phyloP scores from a whole-genome alignment of 352 stramenopile genomes.

The Globisporangium canariense region DNA sequence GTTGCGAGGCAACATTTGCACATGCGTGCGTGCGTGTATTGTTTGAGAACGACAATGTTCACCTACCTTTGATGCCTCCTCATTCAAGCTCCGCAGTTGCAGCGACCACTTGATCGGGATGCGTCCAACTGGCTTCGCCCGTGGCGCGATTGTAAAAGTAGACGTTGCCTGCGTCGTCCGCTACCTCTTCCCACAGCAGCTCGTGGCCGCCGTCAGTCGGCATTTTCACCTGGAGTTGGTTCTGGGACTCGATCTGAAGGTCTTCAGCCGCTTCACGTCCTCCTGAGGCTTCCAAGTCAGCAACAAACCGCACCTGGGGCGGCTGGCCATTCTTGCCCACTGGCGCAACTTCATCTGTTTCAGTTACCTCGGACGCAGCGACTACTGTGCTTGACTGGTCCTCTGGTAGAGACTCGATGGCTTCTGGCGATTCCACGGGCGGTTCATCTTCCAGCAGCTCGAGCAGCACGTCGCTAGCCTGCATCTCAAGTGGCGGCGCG shows the following conservation, averaged over 20 bases:
- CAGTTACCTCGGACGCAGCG: neutral
- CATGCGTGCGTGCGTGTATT: too few species aligned
- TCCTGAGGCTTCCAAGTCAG: neutral
- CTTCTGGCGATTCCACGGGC: slow-evolving; percentile 9
- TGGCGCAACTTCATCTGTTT: neutral
- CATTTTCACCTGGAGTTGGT: neutral
- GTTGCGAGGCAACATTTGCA: too few species aligned
- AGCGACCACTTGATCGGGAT: slow-evolving; percentile 3
- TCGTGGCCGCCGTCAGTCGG: too few species aligned
- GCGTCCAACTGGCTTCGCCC: slow-evolving; percentile 64
- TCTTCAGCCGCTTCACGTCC: neutral
- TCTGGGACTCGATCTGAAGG: neutral
- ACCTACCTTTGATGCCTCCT: too few species aligned
- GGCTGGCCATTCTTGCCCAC: neutral
- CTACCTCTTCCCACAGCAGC: slow-evolving; percentile 59
- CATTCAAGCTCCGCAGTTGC: too few species aligned
- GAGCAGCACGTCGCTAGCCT: slow-evolving; percentile 65
- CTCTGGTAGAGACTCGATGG: neutral
- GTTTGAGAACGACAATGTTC: too few species aligned
- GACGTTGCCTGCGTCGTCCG: slow-evolving; percentile 57
- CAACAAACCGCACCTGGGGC: neutral
- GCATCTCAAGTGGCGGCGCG: slow-evolving; percentile 56
- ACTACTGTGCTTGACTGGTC: neutral
- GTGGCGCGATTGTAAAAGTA: slow-evolving; percentile 73
- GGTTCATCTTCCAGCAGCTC: slow-evolving; percentile 45